Evolutionary conservation across 2,329 filamentous ascomycete species (phyloP).

Genomic region (Calonectria henricotiae): DNA sequence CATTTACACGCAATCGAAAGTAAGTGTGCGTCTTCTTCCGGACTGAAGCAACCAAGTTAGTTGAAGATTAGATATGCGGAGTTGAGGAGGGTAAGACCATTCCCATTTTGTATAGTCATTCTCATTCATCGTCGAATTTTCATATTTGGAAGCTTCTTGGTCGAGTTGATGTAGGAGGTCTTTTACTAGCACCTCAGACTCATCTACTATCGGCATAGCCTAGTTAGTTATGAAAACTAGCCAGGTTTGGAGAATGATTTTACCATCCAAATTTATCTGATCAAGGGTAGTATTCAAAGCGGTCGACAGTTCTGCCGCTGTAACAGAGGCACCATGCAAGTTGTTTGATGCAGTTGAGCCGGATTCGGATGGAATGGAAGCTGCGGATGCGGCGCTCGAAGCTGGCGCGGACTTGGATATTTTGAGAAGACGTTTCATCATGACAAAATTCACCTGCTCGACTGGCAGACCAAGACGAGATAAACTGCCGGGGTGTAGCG

Average conservation of each 20-base stretch:
- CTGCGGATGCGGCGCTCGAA: neutral
- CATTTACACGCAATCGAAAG: conserved; percentile 5
- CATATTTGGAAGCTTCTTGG: conserved; percentile 8
- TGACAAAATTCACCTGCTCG: too few species aligned
- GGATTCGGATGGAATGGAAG: conserved; percentile 3
- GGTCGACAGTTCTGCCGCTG: neutral
- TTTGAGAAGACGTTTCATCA: neutral
- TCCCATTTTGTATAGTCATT: neutral
- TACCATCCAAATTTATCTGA: neutral
- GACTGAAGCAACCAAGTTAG: neutral
- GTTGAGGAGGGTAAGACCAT: neutral
- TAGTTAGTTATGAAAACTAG: neutral
- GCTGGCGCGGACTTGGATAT: neutral
- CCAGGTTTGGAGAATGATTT: too few species aligned
- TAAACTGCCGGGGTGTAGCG: neutral
- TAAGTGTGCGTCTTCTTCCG: neutral
- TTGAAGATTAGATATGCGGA: neutral
- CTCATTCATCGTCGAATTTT: neutral
- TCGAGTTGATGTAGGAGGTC: neutral
- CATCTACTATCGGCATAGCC: neutral
- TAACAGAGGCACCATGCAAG: conserved; percentile 5
- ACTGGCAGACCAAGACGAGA: neutral
- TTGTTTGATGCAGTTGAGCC: neutral
- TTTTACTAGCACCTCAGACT: neutral
- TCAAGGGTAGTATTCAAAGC: neutral